Base-by-base conservation (phyloP, 176 grass and related monocot species). In the Poa pratensis region DNA sequence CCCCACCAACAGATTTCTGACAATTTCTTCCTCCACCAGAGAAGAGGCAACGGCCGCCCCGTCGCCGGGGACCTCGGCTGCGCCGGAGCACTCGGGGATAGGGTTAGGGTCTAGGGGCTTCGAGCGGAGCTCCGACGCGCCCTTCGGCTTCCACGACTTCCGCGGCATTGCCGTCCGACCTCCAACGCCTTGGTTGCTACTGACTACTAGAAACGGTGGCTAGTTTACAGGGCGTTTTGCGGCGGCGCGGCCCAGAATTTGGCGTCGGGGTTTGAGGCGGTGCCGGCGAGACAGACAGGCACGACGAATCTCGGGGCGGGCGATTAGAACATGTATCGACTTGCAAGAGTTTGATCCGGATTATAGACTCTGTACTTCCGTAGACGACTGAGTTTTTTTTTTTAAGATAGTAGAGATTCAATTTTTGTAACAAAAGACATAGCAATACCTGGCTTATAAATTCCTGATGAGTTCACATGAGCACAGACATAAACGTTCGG, bases 71-170 rank as follows among this genome's bases (percentile, higher is more conserved):
- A 65, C 54, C 42, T 78, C 74, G 5, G 57, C 26, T 34, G 74
- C 75, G 48, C 69, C 20, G 78, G 34, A 34, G 3, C 17, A 34
- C 75, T n/a, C 45, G 3, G 86, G 16, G 20, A 17, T 0, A 12
- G 89, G 58, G 57, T 34, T 83, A 83, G 84, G 88, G 55, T 87
- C 55, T 58, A 4, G 55, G 67, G 60, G 39, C 77, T 89, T 89
- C 70, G 11, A 11, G 1, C 16, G 60, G 22, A 61, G 49, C 34
- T 18, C 43, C 43, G 54, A 23, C 62, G 54, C 16, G 42, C 55
- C 65, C 79, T 10, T 79, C 71, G 10, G 3, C 84, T 27, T 83
- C 37, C 45, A 78, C 14, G 54, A 77, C 66, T 83, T 90, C 74
- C 74, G 84, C 35, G 79, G 80, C 88, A 90, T 90, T 67, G 70